Conservation (phyloP, 2,329 filamentous ascomycete species). For the Aspergillus brunneoviolaceus region DNA sequence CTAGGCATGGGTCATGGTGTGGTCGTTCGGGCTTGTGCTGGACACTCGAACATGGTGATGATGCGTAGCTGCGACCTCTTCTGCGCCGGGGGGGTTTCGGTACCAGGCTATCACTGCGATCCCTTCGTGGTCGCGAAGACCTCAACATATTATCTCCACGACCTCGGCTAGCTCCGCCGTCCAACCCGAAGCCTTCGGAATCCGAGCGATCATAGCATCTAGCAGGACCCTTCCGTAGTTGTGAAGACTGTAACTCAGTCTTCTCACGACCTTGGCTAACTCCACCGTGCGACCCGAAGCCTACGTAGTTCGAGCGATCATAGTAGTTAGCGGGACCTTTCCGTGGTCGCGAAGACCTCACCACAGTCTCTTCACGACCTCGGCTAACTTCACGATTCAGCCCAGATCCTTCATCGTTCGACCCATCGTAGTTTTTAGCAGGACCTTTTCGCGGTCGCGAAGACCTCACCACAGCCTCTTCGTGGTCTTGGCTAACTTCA, state of each 20-base stretch:
- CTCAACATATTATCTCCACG: not conserved
- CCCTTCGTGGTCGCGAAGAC: not conserved
- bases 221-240: not conserved
- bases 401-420: not conserved
- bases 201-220: not conserved
- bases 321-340: constrained; percentile 35
- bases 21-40: not conserved
- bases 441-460: not conserved
- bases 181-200: not conserved
- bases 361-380: too few relatives aligned
- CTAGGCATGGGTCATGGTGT: not conserved
- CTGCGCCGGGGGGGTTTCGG: not conserved
- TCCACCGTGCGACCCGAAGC: constrained; percentile 17
- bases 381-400: too few relatives aligned
- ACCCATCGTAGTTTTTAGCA: not conserved
- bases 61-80: not conserved
- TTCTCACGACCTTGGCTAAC: not conserved
- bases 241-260: too few relatives aligned
- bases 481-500: constrained; percentile 3
- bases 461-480: not conserved
- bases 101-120: not conserved
- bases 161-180: not conserved
- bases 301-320: constrained; percentile 17
- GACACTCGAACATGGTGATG: not conserved
- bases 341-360: constrained; percentile 2